A percentile compares a stretch with the other conserved stretches of the same genome.
Conservation (phyloP, 306 rosid species). For the Cucurbita maxima region DNA sequence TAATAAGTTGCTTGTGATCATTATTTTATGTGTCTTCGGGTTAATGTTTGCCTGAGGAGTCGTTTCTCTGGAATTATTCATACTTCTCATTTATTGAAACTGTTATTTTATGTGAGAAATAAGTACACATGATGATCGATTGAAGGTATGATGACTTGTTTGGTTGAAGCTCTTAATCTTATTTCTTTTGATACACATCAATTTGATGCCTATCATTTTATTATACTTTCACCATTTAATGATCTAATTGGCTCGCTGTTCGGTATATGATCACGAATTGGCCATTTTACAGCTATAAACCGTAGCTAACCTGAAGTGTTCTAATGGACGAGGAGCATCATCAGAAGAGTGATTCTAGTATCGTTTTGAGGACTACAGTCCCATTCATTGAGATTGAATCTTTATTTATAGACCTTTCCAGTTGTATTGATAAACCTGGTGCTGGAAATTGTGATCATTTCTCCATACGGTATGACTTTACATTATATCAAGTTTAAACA, state of each 20-base stretch:
- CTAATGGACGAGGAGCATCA: constrained; percentile 18
- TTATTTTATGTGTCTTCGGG: constrained; percentile 5
- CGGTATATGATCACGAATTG: background rate
- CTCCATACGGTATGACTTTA: constrained; percentile 67
- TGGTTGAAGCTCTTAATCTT: background rate
- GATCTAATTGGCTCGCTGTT: background rate
- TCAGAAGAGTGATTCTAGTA: constrained; percentile 16
- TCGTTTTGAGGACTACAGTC: constrained; percentile 32
- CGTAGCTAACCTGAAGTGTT: constrained; percentile 9
- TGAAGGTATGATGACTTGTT: background rate
- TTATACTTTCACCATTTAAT: background rate
- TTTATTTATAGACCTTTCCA: constrained; percentile 62
- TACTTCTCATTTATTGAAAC: background rate
- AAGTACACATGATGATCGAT: background rate
- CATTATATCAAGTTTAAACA: constrained; percentile 1
- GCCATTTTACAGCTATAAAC: background rate
- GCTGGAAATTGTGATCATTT: constrained; percentile 68
- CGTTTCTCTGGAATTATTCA: background rate
- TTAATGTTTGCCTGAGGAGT: background rate
- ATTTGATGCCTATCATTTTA: background rate
- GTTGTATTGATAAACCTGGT: constrained; percentile 31
- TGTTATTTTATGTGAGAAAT: constrained; percentile 11
- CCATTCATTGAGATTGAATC: constrained; percentile 64
- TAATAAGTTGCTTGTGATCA: background rate
- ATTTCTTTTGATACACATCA: background rate